These are phyloP conservation scores for Petunia axillaris DNA, from an alignment of 257 asterid species.

Conservation along the genomic window DNA sequence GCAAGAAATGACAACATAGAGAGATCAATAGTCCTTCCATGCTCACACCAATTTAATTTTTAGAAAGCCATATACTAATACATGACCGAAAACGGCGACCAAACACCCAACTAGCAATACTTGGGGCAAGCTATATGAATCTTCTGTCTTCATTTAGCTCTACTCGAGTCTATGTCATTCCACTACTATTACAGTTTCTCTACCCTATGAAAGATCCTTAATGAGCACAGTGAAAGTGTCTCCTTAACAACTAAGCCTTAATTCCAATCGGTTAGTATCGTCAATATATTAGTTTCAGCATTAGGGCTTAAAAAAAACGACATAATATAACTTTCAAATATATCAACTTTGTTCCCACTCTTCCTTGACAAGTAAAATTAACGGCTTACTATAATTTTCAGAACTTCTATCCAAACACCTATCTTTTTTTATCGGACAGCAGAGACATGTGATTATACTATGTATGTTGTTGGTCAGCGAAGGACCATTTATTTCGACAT, in stretches of 20 bases:
- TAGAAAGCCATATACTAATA: no score
- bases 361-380: neutral
- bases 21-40: no score
- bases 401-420: no score
- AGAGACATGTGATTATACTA: no score
- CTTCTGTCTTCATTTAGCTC: neutral
- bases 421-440: no score
- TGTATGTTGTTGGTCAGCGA: no score
- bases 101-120: neutral
- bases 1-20: no score
- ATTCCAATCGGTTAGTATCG: neutral
- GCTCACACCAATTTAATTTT: no score
- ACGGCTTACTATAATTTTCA: no score
- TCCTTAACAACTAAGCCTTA: neutral
- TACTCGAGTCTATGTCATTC: neutral
- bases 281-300: slow-evolving; percentile 9
- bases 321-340: neutral
- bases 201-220: neutral
- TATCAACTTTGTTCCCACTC: neutral
- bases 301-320: neutral
- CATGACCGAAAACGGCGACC: no score
- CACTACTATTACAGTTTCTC: neutral
- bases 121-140: neutral
- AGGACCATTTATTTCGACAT: no score
- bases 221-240: neutral